phyloP scores from a whole-genome alignment of 2,329 filamentous ascomycete species.

The Pseudogymnoascus sp. region DNA sequence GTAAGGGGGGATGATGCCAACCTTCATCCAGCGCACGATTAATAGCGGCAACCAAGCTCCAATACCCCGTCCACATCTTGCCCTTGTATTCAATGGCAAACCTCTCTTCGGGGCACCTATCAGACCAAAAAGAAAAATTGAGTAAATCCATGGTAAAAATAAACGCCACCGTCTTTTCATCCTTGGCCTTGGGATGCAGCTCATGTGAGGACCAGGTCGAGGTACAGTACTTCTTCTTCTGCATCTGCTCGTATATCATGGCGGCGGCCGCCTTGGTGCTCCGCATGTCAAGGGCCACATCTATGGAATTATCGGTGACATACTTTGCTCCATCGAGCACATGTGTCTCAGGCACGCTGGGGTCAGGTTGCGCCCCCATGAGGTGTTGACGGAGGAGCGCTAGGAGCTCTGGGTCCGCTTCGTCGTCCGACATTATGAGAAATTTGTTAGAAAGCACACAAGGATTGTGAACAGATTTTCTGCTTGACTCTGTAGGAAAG shows the following conservation, averaged over 20 bases:
- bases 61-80: slow-evolving; percentile 86
- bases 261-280: slow-evolving; percentile 75
- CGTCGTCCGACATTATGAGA: slow-evolving; percentile 74
- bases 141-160: slow-evolving; percentile 96
- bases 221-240: slow-evolving; percentile 72
- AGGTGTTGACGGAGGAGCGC: slow-evolving; percentile 77
- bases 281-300: slow-evolving; percentile 79
- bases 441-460: neutral
- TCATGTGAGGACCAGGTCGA: slow-evolving; percentile 82
- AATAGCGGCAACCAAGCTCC: slow-evolving; percentile 80
- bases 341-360: slow-evolving; percentile 61
- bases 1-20: slow-evolving; percentile 28
- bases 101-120: slow-evolving; percentile 52
- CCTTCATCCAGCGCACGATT: slow-evolving; percentile 84
- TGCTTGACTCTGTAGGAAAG: neutral
- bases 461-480: neutral
- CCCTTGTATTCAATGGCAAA: slow-evolving; percentile 78
- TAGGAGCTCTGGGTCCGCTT: slow-evolving; percentile 79
- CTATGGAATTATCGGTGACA: slow-evolving; percentile 86
- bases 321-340: slow-evolving; percentile 77
- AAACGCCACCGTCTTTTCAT: slow-evolving; percentile 75
- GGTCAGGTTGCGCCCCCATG: slow-evolving; percentile 44
- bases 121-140: slow-evolving; percentile 97
- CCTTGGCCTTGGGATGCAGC: slow-evolving; percentile 75
- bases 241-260: slow-evolving; percentile 72